A percentile compares a stretch with the other conserved stretches of the same genome.
These are phyloP conservation scores for Eucalyptus cladocalyx DNA, from an alignment of 345 rosid genomes.

Conservation along the genomic window DNA sequence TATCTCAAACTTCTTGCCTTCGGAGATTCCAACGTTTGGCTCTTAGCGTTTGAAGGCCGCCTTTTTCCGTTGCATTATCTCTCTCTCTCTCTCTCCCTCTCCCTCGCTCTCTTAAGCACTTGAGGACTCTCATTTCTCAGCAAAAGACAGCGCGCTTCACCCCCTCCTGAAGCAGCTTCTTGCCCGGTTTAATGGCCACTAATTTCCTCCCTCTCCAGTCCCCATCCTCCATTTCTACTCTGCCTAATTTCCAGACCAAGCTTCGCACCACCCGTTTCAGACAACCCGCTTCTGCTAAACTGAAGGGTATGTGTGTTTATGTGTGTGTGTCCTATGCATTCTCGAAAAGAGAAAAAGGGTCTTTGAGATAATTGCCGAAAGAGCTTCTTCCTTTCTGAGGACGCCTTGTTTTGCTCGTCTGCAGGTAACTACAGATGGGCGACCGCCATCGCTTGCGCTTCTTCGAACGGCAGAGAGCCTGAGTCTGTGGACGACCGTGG, in stretches of 20 bases:
- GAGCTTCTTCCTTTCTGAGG: neutral
- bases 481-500: constrained; percentile 20
- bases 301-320: neutral
- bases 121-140: neutral
- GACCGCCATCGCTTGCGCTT: constrained; percentile 13
- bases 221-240: neutral
- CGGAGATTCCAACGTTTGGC: neutral
- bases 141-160: neutral
- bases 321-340: neutral
- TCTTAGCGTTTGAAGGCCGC: neutral
- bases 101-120: neutral
- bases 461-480: constrained; percentile 56
- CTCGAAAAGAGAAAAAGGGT: neutral
- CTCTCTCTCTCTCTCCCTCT: neutral
- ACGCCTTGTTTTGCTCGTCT: neutral
- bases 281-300: neutral
- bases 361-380: neutral
- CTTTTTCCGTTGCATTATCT: neutral
- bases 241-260: neutral
- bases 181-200: neutral
- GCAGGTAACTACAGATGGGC: neutral
- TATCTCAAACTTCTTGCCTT: neutral
- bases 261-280: neutral
- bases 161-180: neutral
- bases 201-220: neutral